A percentile compares a stretch with the other conserved stretches of the same genome.
phyloP scores from a whole-genome alignment of 805 yeast species.

The Clavispora phyllophila region DNA sequence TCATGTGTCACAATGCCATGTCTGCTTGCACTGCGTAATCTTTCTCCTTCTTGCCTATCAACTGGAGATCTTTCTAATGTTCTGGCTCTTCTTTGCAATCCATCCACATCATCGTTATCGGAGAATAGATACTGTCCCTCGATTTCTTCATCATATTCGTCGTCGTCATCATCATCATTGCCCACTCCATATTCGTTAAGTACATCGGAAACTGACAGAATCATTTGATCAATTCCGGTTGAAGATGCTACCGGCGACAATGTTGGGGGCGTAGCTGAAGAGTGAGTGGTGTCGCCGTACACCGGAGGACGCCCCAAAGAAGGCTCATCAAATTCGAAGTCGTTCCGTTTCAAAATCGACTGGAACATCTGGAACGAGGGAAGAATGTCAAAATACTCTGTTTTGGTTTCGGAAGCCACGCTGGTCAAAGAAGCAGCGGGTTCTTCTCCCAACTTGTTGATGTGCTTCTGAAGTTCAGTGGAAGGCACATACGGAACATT shows the following conservation, averaged over 20 bases:
- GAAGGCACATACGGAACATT: slow-evolving; percentile 32
- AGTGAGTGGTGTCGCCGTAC: slow-evolving; percentile 28
- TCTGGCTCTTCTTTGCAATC: slow-evolving; percentile 8
- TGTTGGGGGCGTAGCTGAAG: slow-evolving; percentile 27
- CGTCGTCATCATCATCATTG: slow-evolving; percentile 7
- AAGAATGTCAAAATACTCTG: slow-evolving; percentile 46
- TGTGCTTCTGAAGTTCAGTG: slow-evolving; percentile 30
- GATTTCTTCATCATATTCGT: slow-evolving; percentile 7
- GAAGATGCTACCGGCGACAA: slow-evolving; percentile 8
- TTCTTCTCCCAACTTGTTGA: slow-evolving; percentile 19
- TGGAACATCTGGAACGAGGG: slow-evolving; percentile 71
- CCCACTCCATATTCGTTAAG: slow-evolving; percentile 2
- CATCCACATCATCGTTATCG: slow-evolving; percentile 13
- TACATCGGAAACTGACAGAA: slow-evolving; percentile 9
- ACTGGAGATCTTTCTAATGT: background rate
- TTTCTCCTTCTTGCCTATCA: background rate
- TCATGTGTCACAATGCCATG: slow-evolving; percentile 9
- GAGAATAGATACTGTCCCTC: slow-evolving; percentile 16
- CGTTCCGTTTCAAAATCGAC: slow-evolving; percentile 41
- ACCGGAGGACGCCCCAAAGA: slow-evolving; percentile 29
- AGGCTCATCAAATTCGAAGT: slow-evolving; percentile 33
- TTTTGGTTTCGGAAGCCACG: slow-evolving; percentile 11
- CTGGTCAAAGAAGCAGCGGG: slow-evolving; percentile 4
- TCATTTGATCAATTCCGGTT: slow-evolving; percentile 1
- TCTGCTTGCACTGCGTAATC: background rate